A percentile compares a stretch with the other conserved stretches of the same genome.
Conservation (phyloP, 2,329 filamentous ascomycete species). For the Curvularia verruculosa region DNA sequence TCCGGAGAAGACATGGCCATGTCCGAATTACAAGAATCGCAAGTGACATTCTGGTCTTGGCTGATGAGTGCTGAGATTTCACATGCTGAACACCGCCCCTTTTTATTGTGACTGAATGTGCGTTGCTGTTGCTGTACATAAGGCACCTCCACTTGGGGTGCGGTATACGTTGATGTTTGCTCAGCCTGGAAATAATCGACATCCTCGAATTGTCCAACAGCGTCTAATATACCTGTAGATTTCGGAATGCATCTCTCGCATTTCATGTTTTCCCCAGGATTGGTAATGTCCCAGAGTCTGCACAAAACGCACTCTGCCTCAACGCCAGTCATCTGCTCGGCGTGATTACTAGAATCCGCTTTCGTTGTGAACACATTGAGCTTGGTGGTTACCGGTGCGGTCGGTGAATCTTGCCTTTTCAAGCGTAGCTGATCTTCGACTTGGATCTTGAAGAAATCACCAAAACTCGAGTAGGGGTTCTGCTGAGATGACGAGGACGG, state of each 20-base stretch:
- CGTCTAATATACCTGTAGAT: constrained; percentile 3
- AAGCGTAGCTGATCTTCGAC: constrained; percentile 18
- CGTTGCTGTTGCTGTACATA: not conserved
- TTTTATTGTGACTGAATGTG: not conserved
- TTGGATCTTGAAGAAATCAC: constrained; percentile 17
- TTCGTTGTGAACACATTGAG: constrained; percentile 32
- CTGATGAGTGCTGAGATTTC: constrained; percentile 29
- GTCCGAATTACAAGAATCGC: constrained; percentile 22
- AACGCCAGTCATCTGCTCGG: constrained; percentile 13
- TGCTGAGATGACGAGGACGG: not conserved
- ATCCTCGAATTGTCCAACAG: not conserved
- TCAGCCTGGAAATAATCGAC: not conserved
- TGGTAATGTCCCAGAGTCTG: constrained; percentile 33
- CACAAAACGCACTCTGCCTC: constrained; percentile 28
- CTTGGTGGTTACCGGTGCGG: constrained; percentile 28
- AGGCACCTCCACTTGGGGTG: not conserved
- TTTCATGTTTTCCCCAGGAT: constrained; percentile 25
- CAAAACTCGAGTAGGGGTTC: constrained; percentile 8
- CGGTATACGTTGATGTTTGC: not conserved
- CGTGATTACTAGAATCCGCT: constrained; percentile 14
- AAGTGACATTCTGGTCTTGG: constrained; percentile 13
- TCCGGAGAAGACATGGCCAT: constrained; percentile 16
- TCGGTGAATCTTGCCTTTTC: constrained; percentile 12
- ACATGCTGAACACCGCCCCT: constrained; percentile 31
- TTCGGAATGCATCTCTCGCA: constrained; percentile 31